Base-by-base conservation (phyloP, 139 green algal species). In the Astrephomene gubernaculifera region DNA sequence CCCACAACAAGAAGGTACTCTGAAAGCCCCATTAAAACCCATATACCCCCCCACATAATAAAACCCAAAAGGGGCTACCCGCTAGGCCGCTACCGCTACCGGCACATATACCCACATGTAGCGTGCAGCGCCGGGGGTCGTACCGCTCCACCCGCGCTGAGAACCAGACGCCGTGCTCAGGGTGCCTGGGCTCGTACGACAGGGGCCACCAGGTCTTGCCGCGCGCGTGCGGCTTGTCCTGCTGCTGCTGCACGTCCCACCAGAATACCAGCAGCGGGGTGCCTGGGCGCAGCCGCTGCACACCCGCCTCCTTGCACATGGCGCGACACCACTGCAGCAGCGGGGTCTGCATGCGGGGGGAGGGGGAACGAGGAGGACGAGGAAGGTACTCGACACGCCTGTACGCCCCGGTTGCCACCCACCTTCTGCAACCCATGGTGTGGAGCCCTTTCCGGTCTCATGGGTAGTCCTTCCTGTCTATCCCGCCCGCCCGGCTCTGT, bases 151-250 rank as follows among this genome's bases (percentile, higher is more conserved):
- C 78, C 5, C 63, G 43, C 3, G 78, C 78, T 21, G 44, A 41
- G 43, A 43, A 84, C 78, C 78, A 84, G 9, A 84, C 45, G n/a
- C 78, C 78, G n/a, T 53, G 29, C 31, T 84, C 52, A 27, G 25
- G 38, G 31, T 67, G 36, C 31, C 38, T 38, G n/a, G 61, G 17
- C 4, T 2, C 24, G 44, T 84, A 75, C 0, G 43, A 8, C 3
- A n/a, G 43, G 33, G 61, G 78, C 78, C 78, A 84, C 78, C 78
- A 84, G 14, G 78, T 75, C 17, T 1, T 8, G 43, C 78, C 78
- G 4, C 24, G 33, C 35, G 35, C n/a, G 33, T 69, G 22, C 0
- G 25, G 4, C 73, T 81, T 81, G 19, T 80, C n/a, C 35, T 27
- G 12, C 73, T 70, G 22, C 24, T 67, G 54, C 57, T 61, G 12